Conservation (phyloP, 305 asterid species). For the Solanum hybrid region DNA sequence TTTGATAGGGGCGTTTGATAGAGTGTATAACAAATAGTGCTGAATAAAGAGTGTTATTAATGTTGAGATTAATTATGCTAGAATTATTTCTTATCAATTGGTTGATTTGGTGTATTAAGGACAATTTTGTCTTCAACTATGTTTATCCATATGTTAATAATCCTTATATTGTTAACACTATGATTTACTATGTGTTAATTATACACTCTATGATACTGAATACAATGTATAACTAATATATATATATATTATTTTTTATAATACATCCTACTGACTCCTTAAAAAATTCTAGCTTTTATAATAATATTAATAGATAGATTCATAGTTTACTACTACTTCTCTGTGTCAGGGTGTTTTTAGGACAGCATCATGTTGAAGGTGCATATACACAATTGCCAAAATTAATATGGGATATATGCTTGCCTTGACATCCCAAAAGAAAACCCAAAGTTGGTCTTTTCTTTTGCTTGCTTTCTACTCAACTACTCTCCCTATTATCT, state of each 20-base stretch:
- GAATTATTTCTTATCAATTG: background rate
- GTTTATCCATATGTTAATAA: background rate
- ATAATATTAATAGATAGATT: background rate
- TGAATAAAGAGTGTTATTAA: background rate
- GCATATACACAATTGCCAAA: background rate
- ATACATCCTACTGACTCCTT: no score
- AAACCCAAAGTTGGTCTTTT: conserved; percentile 9
- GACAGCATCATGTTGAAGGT: background rate
- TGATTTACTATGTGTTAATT: background rate
- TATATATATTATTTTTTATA: no score
- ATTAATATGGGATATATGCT: conserved; percentile 54
- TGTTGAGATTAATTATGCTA: background rate
- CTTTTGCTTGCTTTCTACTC: conserved; percentile 86
- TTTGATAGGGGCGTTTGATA: background rate
- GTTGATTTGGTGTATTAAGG: background rate
- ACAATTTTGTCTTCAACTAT: background rate
- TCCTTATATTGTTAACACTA: background rate
- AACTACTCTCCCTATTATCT: conserved; percentile 16
- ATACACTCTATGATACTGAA: background rate
- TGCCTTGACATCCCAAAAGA: conserved; percentile 48
- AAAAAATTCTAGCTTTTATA: no score
- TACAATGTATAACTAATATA: background rate
- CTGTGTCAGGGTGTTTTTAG: conserved; percentile 1
- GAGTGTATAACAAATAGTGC: background rate
- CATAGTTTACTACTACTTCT: background rate